Conservation (phyloP, 2,329 filamentous ascomycete species). For the Fusarium secorum region DNA sequence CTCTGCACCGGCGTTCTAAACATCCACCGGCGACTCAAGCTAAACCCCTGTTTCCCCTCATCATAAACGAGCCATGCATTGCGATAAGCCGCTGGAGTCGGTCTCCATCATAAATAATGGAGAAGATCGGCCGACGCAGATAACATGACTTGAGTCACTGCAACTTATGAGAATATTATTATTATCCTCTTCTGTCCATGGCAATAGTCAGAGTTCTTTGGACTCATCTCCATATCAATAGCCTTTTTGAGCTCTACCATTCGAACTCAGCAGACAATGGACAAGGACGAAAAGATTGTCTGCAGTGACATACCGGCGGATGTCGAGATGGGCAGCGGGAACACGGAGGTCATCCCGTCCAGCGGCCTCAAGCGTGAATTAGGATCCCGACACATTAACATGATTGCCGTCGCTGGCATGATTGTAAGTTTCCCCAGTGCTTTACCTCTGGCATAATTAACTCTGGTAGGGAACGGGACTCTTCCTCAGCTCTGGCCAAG, state of each 20-base stretch:
- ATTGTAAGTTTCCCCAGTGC: background rate
- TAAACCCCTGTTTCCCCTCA: background rate
- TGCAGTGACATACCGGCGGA: background rate
- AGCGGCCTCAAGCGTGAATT: background rate
- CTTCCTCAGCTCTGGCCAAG: background rate
- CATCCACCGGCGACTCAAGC: background rate
- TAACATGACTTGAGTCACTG: background rate
- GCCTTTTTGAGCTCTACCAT: background rate
- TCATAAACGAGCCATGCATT: background rate
- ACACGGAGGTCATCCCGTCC: background rate
- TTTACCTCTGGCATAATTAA: rapidly evolving
- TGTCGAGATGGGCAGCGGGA: background rate
- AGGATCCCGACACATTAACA: background rate
- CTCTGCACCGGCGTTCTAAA: background rate
- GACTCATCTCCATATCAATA: background rate
- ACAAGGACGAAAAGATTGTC: background rate
- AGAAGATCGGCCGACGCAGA: background rate
- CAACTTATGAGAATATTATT: background rate
- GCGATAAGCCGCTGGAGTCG: background rate
- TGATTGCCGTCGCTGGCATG: background rate
- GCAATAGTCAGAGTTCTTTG: background rate
- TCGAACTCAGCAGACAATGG: background rate
- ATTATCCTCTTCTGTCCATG: background rate
- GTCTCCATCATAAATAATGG: background rate
- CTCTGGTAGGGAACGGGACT: background rate